Percentiles rank a stretch among this genome's conserved stretches.
Conservation (phyloP, 2,329 filamentous ascomycete genomes). For the Trichoderma simmonsii region DNA sequence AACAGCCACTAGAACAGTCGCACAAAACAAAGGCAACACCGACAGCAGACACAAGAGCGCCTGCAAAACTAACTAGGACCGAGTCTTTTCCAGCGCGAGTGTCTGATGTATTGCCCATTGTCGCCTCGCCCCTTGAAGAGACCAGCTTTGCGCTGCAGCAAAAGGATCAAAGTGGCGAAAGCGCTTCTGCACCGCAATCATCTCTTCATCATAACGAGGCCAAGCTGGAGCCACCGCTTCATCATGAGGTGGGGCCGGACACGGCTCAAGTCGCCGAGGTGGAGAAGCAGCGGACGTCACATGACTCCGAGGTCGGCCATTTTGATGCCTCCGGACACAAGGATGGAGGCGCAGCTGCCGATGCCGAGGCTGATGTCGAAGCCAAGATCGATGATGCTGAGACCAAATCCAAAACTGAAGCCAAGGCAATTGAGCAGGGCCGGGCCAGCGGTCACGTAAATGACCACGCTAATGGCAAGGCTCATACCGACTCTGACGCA, state of each 20-base stretch:
- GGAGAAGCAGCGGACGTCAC: slow-evolving; percentile 37
- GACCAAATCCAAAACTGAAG: slow-evolving; percentile 31
- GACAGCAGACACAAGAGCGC: not conserved
- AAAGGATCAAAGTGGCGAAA: not conserved
- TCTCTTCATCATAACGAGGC: slow-evolving; percentile 23
- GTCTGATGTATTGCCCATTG: not conserved
- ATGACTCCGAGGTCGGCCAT: slow-evolving; percentile 38
- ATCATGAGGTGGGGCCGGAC: slow-evolving; percentile 27
- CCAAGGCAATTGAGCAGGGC: slow-evolving; percentile 3
- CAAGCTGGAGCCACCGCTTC: slow-evolving; percentile 20
- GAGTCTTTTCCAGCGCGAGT: slow-evolving; percentile 1
- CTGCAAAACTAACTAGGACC: not conserved
- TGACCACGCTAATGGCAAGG: slow-evolving; percentile 48
- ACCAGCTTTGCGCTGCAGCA: not conserved
- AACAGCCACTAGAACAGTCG: not conserved
- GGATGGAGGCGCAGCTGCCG: slow-evolving; percentile 23
- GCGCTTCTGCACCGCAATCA: slow-evolving; percentile 19
- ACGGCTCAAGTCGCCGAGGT: slow-evolving; percentile 27
- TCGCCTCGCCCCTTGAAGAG: not conserved
- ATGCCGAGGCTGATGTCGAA: slow-evolving; percentile 30
- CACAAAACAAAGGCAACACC: not conserved
- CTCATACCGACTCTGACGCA: not conserved
- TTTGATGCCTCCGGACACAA: slow-evolving; percentile 24
- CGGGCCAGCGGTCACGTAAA: not conserved
- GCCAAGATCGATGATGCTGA: slow-evolving; percentile 25